These are phyloP conservation scores for Cladosporium sp. DNA, from an alignment of 2,329 filamentous ascomycete species.

Conservation along the genomic window DNA sequence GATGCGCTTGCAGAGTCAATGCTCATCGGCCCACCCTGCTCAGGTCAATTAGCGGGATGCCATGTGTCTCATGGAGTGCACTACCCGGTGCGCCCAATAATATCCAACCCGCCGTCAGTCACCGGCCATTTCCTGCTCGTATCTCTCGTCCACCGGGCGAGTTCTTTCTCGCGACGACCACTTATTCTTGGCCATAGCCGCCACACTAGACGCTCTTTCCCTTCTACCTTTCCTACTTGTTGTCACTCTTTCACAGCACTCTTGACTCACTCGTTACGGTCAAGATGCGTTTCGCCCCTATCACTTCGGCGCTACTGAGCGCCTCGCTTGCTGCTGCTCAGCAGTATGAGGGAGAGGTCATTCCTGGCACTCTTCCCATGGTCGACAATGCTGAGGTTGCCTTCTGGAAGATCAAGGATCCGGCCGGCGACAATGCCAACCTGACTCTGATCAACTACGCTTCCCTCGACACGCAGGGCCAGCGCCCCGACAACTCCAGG, in stretches of 20 bases:
- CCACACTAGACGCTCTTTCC: slow-evolving; percentile 9
- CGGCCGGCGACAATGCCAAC: slow-evolving; percentile 19
- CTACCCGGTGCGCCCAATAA: slow-evolving; percentile 11
- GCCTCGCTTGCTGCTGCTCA: slow-evolving; percentile 16
- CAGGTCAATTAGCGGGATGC: slow-evolving; percentile 15
- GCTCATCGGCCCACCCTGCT: slow-evolving; percentile 9
- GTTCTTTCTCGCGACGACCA: slow-evolving; percentile 11
- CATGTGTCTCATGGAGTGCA: slow-evolving; percentile 25
- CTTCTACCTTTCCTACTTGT: slow-evolving; percentile 20
- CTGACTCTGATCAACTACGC: slow-evolving; percentile 32
- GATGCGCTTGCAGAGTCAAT: slow-evolving; percentile 14
- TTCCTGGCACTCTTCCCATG: slow-evolving; percentile 20
- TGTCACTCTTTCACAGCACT: slow-evolving; percentile 18
- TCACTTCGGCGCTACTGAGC: background rate
- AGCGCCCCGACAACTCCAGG: slow-evolving; percentile 22
- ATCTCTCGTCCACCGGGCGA: slow-evolving; percentile 20
- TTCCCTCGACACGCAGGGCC: slow-evolving; percentile 20
- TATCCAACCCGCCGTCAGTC: slow-evolving; percentile 11
- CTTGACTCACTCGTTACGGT: slow-evolving; percentile 15
- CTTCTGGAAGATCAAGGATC: slow-evolving; percentile 33
- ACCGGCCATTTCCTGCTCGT: slow-evolving; percentile 4
- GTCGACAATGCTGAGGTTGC: slow-evolving; percentile 22
- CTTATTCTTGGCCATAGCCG: slow-evolving; percentile 12
- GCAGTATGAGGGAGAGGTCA: slow-evolving; percentile 24
- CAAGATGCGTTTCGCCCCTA: slow-evolving; percentile 8